Evolutionary conservation across 2,329 filamentous ascomycete genomes (phyloP).

Genomic region (Fusarium armeniacum): DNA sequence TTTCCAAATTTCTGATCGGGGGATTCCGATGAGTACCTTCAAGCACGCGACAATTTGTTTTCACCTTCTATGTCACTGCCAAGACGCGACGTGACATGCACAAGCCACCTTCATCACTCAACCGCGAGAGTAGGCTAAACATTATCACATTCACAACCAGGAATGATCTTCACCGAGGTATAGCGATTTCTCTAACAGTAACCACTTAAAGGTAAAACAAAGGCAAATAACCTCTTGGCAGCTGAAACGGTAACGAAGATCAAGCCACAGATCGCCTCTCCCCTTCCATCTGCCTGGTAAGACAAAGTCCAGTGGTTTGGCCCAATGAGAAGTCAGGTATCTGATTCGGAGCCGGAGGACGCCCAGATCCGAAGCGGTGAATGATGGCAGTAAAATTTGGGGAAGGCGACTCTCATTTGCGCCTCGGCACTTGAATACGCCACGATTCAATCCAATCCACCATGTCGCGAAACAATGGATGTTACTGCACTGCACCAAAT

Average conservation of each 20-base stretch:
- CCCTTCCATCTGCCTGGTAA: not conserved
- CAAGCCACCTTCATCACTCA: conserved; percentile 6
- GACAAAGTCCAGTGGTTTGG: conserved; percentile 1
- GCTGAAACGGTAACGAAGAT: conserved; percentile 20
- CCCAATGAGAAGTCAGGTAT: conserved; percentile 1
- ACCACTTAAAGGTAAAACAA: not conserved
- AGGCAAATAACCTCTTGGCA: conserved; percentile 1
- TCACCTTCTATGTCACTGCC: conserved; percentile 1
- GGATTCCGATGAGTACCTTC: not conserved
- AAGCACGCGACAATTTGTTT: conserved; percentile 6
- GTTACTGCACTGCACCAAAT: not conserved
- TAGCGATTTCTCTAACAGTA: not conserved
- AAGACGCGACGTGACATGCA: conserved; percentile 8
- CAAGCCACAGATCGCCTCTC: conserved; percentile 7
- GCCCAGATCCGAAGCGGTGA: conserved; percentile 17
- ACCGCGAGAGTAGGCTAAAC: not conserved
- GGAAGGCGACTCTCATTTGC: not conserved
- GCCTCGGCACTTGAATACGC: conserved; percentile 17
- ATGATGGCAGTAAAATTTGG: conserved; percentile 1
- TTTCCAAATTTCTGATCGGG: not conserved
- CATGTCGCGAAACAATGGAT: not conserved
- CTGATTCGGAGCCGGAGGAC: conserved; percentile 31
- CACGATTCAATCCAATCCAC: not conserved
- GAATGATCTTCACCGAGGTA: not conserved
- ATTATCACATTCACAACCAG: not conserved